These are phyloP conservation scores for Brassica napus DNA, from an alignment of 345 rosid species.

Conservation along the genomic window Da-Ae NC_063442.1:38342001-38342500, in stretches of 20 bases:
- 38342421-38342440: background rate
- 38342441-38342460: conserved; percentile 11
- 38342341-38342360: conserved; percentile 71
- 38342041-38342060: conserved; percentile 78
- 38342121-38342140: conserved; percentile 90
- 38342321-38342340: conserved; percentile 73
- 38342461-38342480: conserved; percentile 22
- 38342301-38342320: conserved; percentile 67
- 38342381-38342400: conserved; percentile 58
- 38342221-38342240: conserved; percentile 74
- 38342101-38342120: conserved; percentile 86
- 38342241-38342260: conserved; percentile 66
- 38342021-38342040: conserved; percentile 65
- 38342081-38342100: conserved; percentile 95
- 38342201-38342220: conserved; percentile 64
- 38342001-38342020: conserved; percentile 71
- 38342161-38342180: conserved; percentile 62
- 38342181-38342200: conserved; percentile 66
- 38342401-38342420: conserved; percentile 50
- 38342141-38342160: conserved; percentile 81
- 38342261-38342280: conserved; percentile 86
- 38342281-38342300: conserved; percentile 79
- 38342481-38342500: background rate
- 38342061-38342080: conserved; percentile 88
- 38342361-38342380: conserved; percentile 79